phyloP scores from a whole-genome alignment of 805 yeast species.

The Candida adriatica region DNA sequence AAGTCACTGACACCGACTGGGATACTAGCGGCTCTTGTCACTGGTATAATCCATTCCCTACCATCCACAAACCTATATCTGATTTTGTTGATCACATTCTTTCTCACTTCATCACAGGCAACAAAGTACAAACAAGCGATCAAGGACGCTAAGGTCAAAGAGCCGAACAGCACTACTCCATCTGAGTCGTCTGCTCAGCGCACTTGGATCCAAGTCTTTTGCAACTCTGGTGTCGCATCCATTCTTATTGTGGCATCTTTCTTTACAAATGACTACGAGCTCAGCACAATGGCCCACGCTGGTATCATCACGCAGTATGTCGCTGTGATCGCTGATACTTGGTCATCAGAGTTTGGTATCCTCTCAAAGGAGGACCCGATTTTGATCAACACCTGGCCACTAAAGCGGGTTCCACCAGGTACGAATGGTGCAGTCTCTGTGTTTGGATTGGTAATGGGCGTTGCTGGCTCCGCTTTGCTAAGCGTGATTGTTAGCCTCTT shows the following conservation, averaged over 20 bases:
- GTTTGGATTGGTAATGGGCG: slow-evolving; percentile 31
- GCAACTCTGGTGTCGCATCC: slow-evolving; percentile 34
- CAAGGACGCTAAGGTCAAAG: slow-evolving; percentile 27
- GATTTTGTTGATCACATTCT: slow-evolving; percentile 29
- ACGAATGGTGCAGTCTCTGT: slow-evolving; percentile 40
- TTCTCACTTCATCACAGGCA: slow-evolving; percentile 30
- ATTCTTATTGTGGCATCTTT: slow-evolving; percentile 25
- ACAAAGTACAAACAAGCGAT: slow-evolving; percentile 33
- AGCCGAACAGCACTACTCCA: slow-evolving; percentile 10
- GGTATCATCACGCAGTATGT: slow-evolving; percentile 31
- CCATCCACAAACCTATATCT: slow-evolving; percentile 30
- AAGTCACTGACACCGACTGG: slow-evolving; percentile 33
- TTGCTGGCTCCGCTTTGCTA: slow-evolving; percentile 29
- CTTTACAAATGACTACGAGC: slow-evolving; percentile 5
- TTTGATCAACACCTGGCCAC: slow-evolving; percentile 29
- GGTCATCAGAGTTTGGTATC: slow-evolving; percentile 42
- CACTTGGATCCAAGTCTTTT: slow-evolving; percentile 34
- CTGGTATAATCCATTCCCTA: slow-evolving; percentile 34
- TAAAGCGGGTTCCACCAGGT: slow-evolving; percentile 36
- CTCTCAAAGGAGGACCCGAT: slow-evolving; percentile 31
- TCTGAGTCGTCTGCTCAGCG: slow-evolving; percentile 27
- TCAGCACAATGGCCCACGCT: slow-evolving; percentile 14
- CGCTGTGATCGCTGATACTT: slow-evolving; percentile 39
- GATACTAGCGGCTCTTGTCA: slow-evolving; percentile 28
- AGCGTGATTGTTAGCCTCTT: slow-evolving; percentile 25